Evolutionary conservation across 2,329 filamentous ascomycete species (phyloP), one percentile per base, ranked within the genome.

Genomic region (Cladosporium sp.): DNA sequence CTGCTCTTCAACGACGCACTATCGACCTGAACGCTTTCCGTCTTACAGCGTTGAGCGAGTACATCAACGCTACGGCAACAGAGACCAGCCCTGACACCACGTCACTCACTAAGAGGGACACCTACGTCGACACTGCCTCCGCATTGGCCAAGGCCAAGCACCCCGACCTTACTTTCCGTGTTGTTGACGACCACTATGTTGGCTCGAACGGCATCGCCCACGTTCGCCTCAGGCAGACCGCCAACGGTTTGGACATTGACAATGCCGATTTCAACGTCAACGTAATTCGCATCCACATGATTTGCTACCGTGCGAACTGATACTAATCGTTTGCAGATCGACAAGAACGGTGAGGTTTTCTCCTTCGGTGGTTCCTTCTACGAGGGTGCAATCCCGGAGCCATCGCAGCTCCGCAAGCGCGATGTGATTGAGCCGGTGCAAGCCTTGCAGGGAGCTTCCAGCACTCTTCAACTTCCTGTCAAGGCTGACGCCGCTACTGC

Each of bases 231-330:
- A 79, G 78, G 66, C 81, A 83, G 67, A 82, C 79, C 0, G 68
- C 72, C 6, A 77, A 82, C 50, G 80, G 76, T 1, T 63, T 83
- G 19, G 80, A 83, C 55, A 75, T 84, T 54, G 80, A 82, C 59
- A 83, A 83, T 59, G 78, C 76, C 1, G 77, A 81, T 61, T 80
- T 82, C 60, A 81, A 82, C 48, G 77, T 83, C 44, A 83, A 83
- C 56, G 77, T 82, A 59, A 68, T 77, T 70, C n/a, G 45, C 16
- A 2, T 35, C 49, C 34, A 7, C 19, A 16, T 5, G 4, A 14
- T n/a, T 48, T 34, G 3, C 14, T 19, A 9, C 14, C 6, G 22
- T 13, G 5, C 31, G 10, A 19, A 11, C 9, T 14, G n/a, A 45
- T 18, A 46, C 33, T 55, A 5, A 55, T 37, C 31, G 14, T 38